Evolutionary conservation across 805 yeast genomes (phyloP), one percentile per base, ranked within the genome.

Genomic region (Saccharomyces kudriavzevii): DNA sequence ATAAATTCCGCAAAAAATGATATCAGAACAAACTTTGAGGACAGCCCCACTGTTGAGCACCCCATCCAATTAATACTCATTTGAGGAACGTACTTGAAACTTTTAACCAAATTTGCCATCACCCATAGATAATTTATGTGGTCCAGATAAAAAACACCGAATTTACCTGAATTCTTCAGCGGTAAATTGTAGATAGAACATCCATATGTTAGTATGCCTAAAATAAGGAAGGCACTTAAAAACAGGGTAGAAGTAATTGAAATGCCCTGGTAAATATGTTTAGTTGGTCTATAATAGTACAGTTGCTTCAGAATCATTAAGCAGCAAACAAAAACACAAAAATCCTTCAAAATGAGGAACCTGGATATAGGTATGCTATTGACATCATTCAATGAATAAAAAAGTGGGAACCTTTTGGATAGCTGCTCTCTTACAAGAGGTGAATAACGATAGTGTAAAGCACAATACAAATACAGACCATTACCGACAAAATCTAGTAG

Each of bases 61-160:
- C 69, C 71, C 63, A 71, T 60, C 72, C 73, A 74, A 56, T 74
- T 76, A 52, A 75, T 56, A 9, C 69, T 59, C 2, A 75, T 49
- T 49, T 78, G 82, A 0, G 83, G 82, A 3, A 70, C 27, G 45
- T 69, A 62, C 50, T 68, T 68, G 25, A 71, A 45, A 1, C 65
- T 35, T 1, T 58, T 57, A 0, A 67, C 28, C 9, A 64, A 6
- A 35, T 68, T 67, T 10, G 69, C 67, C 0, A 67, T 45, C 0
- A 74, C 54, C 81, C 80, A 77, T 2, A 75, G 10, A 47, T 56
- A 70, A 51, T 77, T 77, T 3, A 75, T 55, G 30, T 73, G 64
- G 55, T 80, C 83, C 22, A 78, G 56, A 27, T 63, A 59, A 50
- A 65, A 69, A 1, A 76, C 48, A 0, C 74, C 74, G 53, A 62